Evolutionary conservation across 106 monocot genomes (phyloP).

Genomic region (Dendrobium huoshanense): DNA sequence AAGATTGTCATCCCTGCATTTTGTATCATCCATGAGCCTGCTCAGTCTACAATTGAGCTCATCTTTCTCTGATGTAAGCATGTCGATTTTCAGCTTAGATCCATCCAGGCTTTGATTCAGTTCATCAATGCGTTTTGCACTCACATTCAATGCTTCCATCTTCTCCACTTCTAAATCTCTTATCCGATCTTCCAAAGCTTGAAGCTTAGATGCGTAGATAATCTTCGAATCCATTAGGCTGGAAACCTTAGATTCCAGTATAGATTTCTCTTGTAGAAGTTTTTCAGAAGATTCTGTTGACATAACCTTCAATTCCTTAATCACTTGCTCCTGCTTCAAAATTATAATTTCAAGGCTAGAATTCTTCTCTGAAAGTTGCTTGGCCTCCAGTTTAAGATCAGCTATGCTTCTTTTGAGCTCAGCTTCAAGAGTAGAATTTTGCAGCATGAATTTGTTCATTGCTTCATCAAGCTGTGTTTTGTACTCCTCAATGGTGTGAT

Average conservation of each 20-base stretch:
- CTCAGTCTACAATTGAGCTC: slow-evolving; percentile 17
- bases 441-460: slow-evolving; percentile 14
- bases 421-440: slow-evolving; percentile 28
- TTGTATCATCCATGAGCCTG: slow-evolving; percentile 17
- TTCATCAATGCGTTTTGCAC: slow-evolving; percentile 9
- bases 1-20: slow-evolving; percentile 14
- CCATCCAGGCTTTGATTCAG: slow-evolving; percentile 25
- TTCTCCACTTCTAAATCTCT: slow-evolving; percentile 29
- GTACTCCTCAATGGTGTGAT: slow-evolving; percentile 27
- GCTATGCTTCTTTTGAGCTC: too few relatives aligned
- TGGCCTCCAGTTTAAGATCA: too few relatives aligned
- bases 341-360: slow-evolving; percentile 21
- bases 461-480: slow-evolving; percentile 25
- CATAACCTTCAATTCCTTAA: slow-evolving; percentile 23
- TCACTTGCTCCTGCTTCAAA: slow-evolving; percentile 21
- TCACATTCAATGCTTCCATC: slow-evolving; percentile 9
- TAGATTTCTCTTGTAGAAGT: slow-evolving; percentile 27
- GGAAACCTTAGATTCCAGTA: background rate
- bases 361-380: slow-evolving; percentile 18
- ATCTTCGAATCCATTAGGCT: background rate
- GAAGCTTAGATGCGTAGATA: background rate
- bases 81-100: slow-evolving; percentile 21
- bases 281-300: slow-evolving; percentile 9
- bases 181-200: slow-evolving; percentile 11
- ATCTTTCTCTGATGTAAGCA: slow-evolving; percentile 40